Conservation (phyloP, 257 asterid genomes). For the Capsicum pubescens region DNA sequence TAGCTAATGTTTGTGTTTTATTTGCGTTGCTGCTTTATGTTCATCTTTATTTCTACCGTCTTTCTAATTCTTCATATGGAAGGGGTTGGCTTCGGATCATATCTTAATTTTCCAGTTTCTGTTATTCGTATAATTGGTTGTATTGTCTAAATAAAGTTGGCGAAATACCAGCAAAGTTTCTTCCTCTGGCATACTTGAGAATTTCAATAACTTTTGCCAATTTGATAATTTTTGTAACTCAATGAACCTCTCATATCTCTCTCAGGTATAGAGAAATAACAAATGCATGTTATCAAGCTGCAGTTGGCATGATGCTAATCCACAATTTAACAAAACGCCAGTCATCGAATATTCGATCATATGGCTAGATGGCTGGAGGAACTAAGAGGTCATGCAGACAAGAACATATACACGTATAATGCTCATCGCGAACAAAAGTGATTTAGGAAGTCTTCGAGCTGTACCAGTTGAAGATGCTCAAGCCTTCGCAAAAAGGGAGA, state of each 20-base stretch:
- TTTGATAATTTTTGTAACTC: not conserved
- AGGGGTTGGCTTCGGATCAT: no score
- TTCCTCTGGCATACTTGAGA: not conserved
- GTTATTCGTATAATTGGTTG: not conserved
- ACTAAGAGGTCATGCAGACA: conserved; percentile 82
- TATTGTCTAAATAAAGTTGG: no score
- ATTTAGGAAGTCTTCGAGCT: conserved; percentile 72
- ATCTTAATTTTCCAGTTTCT: not conserved
- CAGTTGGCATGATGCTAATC: conserved; percentile 84
- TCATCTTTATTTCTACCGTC: no score
- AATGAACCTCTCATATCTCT: not conserved
- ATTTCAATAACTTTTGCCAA: not conserved
- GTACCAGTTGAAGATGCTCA: conserved; percentile 87
- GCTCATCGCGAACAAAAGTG: conserved; percentile 80
- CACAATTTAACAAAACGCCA: conserved; percentile 81
- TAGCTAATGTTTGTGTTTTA: no score
- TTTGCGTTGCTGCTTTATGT: no score
- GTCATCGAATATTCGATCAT: conserved; percentile 85
- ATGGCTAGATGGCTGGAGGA: conserved; percentile 93
- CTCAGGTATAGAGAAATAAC: conserved; percentile 84
- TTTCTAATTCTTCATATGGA: no score
- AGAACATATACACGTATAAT: conserved; percentile 69
- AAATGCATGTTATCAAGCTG: conserved; percentile 84
- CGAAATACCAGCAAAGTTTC: no score
- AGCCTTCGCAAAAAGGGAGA: conserved; percentile 87